Conservation (phyloP, 2,329 filamentous ascomycete species). For the Raffaelea albimanens region DNA sequence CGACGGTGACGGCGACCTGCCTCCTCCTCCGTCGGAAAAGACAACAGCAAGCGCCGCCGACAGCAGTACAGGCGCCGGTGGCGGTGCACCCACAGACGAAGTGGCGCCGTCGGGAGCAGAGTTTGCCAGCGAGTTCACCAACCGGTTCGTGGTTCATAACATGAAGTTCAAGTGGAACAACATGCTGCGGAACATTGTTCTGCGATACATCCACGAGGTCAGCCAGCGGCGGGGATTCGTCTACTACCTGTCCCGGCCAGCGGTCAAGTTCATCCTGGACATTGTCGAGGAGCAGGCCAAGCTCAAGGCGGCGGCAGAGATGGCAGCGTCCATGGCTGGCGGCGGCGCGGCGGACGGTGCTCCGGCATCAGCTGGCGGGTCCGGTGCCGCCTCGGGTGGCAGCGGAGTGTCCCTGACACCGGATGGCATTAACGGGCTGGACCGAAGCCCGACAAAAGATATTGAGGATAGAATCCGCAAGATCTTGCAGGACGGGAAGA, state of each 20-base stretch:
- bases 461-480: conserved; percentile 81
- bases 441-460: conserved; percentile 51
- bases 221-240: conserved; percentile 92
- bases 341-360: conserved; percentile 11
- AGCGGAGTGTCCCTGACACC: conserved; percentile 22
- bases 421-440: conserved; percentile 28
- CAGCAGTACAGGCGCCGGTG: no score
- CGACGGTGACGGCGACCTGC: background rate
- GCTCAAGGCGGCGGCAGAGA: conserved; percentile 23
- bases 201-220: conserved; percentile 95
- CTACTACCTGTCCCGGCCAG: conserved; percentile 91
- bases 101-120: conserved; percentile 56
- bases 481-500: conserved; percentile 73
- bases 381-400: conserved; percentile 11
- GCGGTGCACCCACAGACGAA: no score
- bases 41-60: no score
- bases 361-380: conserved; percentile 20
- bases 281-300: conserved; percentile 92
- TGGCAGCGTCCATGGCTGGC: conserved; percentile 4
- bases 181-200: conserved; percentile 84
- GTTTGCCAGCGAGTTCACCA: conserved; percentile 91
- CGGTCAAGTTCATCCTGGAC: conserved; percentile 95
- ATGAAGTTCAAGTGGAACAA: conserved; percentile 99
- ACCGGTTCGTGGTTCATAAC: conserved; percentile 96
- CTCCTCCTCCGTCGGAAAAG: no score